Percentiles rank a stretch among this genome's conserved stretches.
Conservation (phyloP, 306 rosid genomes). For the Spatholobus suberectus region DNA sequence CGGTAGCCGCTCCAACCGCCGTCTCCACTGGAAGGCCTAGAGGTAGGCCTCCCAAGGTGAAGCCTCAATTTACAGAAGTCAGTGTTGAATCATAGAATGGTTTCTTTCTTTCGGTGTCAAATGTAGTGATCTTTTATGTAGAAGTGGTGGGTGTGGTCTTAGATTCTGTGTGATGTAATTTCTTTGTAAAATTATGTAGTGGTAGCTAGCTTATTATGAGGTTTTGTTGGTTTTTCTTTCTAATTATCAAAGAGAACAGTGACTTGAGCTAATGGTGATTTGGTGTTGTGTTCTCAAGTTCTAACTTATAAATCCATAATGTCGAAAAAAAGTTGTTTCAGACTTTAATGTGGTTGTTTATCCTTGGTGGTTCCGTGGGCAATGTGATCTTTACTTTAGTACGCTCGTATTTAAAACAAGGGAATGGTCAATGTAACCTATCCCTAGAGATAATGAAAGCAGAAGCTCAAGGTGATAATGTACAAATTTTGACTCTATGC, state of each 20-base stretch:
- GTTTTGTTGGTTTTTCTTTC: conserved; percentile 25
- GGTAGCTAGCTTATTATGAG: conserved; percentile 28
- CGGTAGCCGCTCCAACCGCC: background rate
- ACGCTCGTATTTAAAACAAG: background rate
- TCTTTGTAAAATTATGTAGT: conserved; percentile 57
- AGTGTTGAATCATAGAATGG: conserved; percentile 62
- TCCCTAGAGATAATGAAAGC: background rate
- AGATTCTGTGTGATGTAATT: conserved; percentile 37
- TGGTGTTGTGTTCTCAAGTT: background rate
- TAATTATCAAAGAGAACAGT: conserved; percentile 35
- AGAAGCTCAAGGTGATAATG: background rate
- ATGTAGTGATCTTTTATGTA: background rate
- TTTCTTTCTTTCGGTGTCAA: background rate
- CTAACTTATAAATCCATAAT: background rate
- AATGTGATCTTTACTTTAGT: background rate
- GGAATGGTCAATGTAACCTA: background rate
- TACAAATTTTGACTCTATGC: background rate
- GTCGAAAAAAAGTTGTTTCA: background rate
- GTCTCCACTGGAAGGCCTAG: conserved; percentile 53
- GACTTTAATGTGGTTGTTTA: background rate
- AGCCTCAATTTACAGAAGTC: conserved; percentile 64
- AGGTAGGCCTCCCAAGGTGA: conserved; percentile 88
- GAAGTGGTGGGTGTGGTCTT: conserved; percentile 23
- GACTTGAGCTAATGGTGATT: conserved; percentile 39
- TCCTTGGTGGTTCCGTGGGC: background rate